Base-by-base conservation (phyloP, 345 rosid genomes). In the Linum trigynum region DNA sequence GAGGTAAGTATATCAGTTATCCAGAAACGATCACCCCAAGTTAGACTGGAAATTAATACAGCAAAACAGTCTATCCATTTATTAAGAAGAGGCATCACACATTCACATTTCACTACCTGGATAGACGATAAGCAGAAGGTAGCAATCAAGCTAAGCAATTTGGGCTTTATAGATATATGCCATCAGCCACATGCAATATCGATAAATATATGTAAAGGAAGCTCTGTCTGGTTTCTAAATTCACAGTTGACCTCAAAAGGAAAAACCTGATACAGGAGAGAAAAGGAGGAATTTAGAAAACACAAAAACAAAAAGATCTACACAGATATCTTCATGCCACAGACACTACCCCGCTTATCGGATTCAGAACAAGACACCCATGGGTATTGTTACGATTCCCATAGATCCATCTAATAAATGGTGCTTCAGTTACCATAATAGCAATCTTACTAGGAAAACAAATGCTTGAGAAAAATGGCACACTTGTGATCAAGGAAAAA, bases 401-500 rank as follows among this genome's bases (percentile, higher is more conserved):
- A 59, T 23, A 6, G 35, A 35, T 36, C 37, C 11, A 23, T 17
- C 39, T 59, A 8, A 11, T 36, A 48, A 41, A 41, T 41, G 9
- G 9, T 7, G 9, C 61, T 8, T 14, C 15, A 59, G 36, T 35
- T 36, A 57, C 9, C 48, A 36, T 50, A 64, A 68, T 67, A 69
- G 61, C 70, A 23, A 69, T 66, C 77, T 74, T 76, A 78, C 72
- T 72, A 65, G 57, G 37, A 60, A 68, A 58, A 69, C 70, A 67
- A 71, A 67, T 36, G 16, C 48, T 59, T 64, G 64, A 23, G 32
- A 23, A 42, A 62, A 69, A 36, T n/a, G 56, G 60, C 53, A 35
- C 63, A 5, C 65, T 12, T 40, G 9, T 12, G 64, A 67, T 45
- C 23, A 61, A 69, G 32, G 32, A 56, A 67, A 62, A 50, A 37